These are phyloP conservation scores for Nannochloris sp. DNA, from an alignment of 139 green algal species.

Conservation along the genomic window DNA sequence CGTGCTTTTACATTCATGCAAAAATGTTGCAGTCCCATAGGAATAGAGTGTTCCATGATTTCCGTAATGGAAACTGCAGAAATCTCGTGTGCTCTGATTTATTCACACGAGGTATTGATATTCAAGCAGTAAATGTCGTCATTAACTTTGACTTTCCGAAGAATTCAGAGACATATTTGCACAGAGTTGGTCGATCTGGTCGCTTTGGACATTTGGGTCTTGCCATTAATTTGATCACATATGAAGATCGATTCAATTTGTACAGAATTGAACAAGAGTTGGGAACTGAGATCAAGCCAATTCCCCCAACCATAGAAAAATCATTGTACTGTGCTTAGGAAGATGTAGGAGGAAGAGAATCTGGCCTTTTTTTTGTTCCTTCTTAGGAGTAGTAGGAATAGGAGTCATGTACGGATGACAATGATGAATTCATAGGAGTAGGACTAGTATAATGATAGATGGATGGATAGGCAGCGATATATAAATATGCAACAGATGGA, in stretches of 20 bases:
- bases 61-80: conserved; percentile 93
- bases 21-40: conserved; percentile 98
- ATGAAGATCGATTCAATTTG: conserved; percentile 97
- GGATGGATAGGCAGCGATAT: no score
- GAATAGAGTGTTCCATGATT: conserved; percentile 99
- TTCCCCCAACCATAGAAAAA: conserved; percentile 93
- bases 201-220: conserved; percentile 98
- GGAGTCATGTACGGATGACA: no score
- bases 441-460: no score
- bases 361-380: no score
- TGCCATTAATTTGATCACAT: conserved; percentile 97
- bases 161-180: conserved; percentile 98
- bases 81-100: conserved; percentile 82
- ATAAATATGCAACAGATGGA: no score
- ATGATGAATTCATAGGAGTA: no score
- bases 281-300: conserved; percentile 98
- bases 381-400: no score
- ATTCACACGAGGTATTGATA: conserved; percentile 86
- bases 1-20: conserved; percentile 99
- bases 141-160: conserved; percentile 99
- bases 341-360: no score
- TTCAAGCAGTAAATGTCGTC: conserved; percentile 96
- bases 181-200: conserved; percentile 90
- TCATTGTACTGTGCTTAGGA: conserved; percentile 82
- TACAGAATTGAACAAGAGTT: conserved; percentile 98